Evolutionary conservation across 345 rosid species (phyloP).

Genomic region (Rubroshorea leprosula): DNA sequence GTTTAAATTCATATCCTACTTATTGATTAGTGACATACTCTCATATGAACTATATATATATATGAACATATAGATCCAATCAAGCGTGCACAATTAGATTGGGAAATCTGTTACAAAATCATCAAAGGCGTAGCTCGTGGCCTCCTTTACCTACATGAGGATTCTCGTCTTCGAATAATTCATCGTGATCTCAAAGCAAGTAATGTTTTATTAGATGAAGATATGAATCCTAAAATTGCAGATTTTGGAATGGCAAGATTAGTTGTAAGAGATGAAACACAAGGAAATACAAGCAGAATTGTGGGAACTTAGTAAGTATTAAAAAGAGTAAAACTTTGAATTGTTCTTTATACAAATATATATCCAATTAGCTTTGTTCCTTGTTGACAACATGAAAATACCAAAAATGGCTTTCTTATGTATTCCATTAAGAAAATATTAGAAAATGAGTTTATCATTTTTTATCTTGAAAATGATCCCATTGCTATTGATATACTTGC

Average conservation of each 20-base stretch:
- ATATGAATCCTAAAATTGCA: conserved; percentile 27
- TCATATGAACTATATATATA: too few species aligned
- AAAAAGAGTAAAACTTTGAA: too few species aligned
- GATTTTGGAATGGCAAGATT: conserved; percentile 34
- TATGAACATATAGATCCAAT: background rate
- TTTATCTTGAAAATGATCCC: too few species aligned
- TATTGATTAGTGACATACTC: too few species aligned
- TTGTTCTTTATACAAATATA: too few species aligned
- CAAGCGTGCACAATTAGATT: background rate
- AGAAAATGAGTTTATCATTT: too few species aligned
- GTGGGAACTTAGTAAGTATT: conserved; percentile 34
- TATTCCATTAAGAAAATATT: too few species aligned
- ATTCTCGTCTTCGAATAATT: conserved; percentile 32
- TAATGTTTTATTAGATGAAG: conserved; percentile 17
- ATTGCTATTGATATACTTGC: too few species aligned
- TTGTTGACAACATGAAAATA: too few species aligned
- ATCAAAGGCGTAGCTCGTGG: conserved; percentile 13
- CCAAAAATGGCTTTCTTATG: too few species aligned
- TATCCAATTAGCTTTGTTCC: too few species aligned
- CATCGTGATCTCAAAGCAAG: conserved; percentile 30
- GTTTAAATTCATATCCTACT: too few species aligned
- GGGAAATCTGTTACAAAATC: conserved; percentile 1
- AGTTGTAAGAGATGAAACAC: conserved; percentile 23
- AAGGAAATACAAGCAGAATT: conserved; percentile 24
- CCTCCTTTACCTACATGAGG: conserved; percentile 35